Conservation (phyloP, 306 rosid species). For the Rubus idaeus region DNA sequence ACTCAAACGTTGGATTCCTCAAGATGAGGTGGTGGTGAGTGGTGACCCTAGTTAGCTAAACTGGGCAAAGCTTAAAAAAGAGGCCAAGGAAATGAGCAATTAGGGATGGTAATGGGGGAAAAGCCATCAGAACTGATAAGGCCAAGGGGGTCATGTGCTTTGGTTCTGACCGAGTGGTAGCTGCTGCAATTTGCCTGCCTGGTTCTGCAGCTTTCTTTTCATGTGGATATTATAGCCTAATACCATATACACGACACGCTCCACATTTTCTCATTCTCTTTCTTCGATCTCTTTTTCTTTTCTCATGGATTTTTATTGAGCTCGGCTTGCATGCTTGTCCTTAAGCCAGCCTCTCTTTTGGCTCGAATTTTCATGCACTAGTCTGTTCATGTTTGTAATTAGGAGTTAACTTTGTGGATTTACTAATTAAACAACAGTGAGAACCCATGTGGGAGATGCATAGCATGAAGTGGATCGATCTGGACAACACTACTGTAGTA, state of each 20-base stretch:
- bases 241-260: slow-evolving; percentile 15
- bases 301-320: neutral
- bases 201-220: slow-evolving; percentile 32
- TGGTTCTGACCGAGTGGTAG: slow-evolving; percentile 1
- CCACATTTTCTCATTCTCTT: slow-evolving; percentile 23
- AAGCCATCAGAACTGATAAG: neutral
- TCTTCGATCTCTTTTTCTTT: neutral
- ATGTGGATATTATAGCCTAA: slow-evolving; percentile 26
- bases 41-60: neutral
- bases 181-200: slow-evolving; percentile 27
- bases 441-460: slow-evolving; percentile 20
- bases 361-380: slow-evolving; percentile 24
- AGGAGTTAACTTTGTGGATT: neutral
- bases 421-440: slow-evolving; percentile 5
- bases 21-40: neutral
- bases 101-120: neutral
- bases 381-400: neutral
- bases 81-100: neutral
- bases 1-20: neutral
- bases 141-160: slow-evolving; percentile 30
- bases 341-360: slow-evolving; percentile 12
- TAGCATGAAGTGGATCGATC: slow-evolving; percentile 6
- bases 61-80: neutral
- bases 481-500: neutral
- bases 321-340: slow-evolving; percentile 23